phyloP scores from a whole-genome alignment of 805 yeast genomes.

The Starmerella vaccinii region DNA sequence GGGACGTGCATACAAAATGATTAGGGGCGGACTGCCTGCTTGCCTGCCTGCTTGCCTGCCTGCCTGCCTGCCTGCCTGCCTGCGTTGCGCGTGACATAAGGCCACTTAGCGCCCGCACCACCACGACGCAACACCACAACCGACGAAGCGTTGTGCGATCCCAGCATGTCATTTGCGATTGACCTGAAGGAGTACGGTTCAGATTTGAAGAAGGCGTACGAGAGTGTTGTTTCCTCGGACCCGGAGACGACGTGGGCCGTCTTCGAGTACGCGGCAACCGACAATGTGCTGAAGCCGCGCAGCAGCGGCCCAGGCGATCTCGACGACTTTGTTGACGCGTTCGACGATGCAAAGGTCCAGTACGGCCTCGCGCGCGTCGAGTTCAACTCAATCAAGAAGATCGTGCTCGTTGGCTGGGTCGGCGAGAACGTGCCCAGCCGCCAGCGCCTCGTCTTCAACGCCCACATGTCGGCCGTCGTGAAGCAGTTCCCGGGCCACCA shows the following conservation, averaged over 20 bases:
- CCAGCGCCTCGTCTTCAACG: conserved; percentile 36
- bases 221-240: conserved; percentile 69
- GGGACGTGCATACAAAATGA: no score
- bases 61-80: no score
- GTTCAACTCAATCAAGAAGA: conserved; percentile 82
- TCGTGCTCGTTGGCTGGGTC: conserved; percentile 78
- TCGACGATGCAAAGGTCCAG: conserved; percentile 79
- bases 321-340: conserved; percentile 66
- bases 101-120: neutral
- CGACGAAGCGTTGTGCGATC: neutral
- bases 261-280: conserved; percentile 58
- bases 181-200: conserved; percentile 58
- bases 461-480: conserved; percentile 35
- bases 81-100: conserved; percentile 3
- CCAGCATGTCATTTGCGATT: conserved; percentile 34
- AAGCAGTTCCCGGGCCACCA: conserved; percentile 59
- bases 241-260: conserved; percentile 63
- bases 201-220: conserved; percentile 65
- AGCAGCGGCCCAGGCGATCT: conserved; percentile 54
- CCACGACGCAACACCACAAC: neutral
- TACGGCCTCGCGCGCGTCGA: conserved; percentile 81
- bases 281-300: conserved; percentile 35
- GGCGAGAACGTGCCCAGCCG: conserved; percentile 82
- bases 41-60: no score
- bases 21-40: no score